Conservation (phyloP, 371 early-diverging fungal species). For the Polyrhizophydium stewartii region DNA sequence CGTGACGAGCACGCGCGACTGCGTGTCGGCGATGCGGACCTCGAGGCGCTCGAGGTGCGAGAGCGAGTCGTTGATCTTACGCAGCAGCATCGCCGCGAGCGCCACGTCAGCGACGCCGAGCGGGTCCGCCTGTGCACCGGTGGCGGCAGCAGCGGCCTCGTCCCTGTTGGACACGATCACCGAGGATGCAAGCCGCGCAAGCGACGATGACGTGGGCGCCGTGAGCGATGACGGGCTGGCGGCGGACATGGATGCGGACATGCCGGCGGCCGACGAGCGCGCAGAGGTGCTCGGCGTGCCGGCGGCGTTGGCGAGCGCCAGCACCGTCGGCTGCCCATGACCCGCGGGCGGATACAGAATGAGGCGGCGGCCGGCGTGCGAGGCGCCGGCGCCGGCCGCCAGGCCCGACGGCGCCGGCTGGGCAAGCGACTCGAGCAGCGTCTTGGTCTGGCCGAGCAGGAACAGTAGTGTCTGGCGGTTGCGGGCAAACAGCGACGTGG, state of each 20-base stretch:
- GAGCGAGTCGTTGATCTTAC: conserved; percentile 15
- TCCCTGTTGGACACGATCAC: not conserved
- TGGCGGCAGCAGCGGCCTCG: conserved; percentile 8
- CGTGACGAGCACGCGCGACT: conserved; percentile 90
- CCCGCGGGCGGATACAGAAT: not conserved
- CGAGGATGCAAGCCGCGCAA: not conserved
- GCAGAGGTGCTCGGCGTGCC: no score
- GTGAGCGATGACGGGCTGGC: no score
- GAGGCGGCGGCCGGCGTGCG: not conserved
- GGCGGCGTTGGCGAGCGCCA: no score
- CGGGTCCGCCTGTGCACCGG: conserved; percentile 1
- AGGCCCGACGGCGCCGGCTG: not conserved
- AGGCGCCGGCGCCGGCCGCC: not conserved
- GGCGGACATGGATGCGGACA: no score
- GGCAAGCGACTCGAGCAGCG: conserved; percentile 6
- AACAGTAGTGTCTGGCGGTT: conserved; percentile 7
- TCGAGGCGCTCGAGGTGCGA: conserved; percentile 74
- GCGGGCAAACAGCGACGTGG: not conserved
- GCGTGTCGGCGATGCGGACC: conserved; percentile 80
- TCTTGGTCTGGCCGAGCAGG: conserved; percentile 7
- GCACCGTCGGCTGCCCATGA: no score
- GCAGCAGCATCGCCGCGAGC: conserved; percentile 21
- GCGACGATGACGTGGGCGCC: no score
- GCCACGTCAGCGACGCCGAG: not conserved
- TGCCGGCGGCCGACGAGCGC: no score